A percentile compares a stretch with the other conserved stretches of the same genome.
Conservation (phyloP, 2,329 filamentous ascomycete genomes). For the Arthroderma sp. region DNA sequence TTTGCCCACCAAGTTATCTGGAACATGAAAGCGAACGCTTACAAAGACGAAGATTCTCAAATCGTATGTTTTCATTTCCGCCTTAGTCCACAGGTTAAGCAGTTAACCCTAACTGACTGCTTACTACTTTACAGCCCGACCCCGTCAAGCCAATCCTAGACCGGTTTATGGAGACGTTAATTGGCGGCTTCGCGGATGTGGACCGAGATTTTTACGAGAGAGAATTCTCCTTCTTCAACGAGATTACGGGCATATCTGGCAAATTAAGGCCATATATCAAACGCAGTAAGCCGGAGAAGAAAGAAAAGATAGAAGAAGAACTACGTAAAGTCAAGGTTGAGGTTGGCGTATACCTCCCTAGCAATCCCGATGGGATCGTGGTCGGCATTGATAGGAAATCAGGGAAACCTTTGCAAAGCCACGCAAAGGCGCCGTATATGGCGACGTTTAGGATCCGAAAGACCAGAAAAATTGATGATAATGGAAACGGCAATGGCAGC, state of each 20-base stretch:
- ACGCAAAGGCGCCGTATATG: conserved; percentile 98
- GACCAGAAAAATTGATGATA: conserved; percentile 37
- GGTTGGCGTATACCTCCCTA: conserved; percentile 90
- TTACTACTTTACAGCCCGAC: conserved; percentile 49
- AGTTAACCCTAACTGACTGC: neutral
- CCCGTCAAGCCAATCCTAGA: conserved; percentile 87
- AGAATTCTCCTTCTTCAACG: conserved; percentile 96
- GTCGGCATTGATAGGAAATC: conserved; percentile 97
- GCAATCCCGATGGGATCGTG: conserved; percentile 92
- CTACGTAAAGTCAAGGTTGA: conserved; percentile 94
- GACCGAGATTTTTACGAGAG: conserved; percentile 83
- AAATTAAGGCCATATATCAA: conserved; percentile 93
- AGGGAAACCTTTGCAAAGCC: conserved; percentile 90
- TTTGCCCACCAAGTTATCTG: conserved; percentile 99
- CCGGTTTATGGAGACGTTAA: conserved; percentile 71
- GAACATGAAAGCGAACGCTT: conserved; percentile 99
- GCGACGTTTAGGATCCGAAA: conserved; percentile 96
- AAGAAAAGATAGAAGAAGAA: conserved; percentile 97
- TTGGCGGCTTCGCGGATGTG: conserved; percentile 62
- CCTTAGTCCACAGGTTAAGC: too few species aligned
- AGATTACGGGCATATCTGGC: conserved; percentile 88
- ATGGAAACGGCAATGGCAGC: conserved; percentile 42
- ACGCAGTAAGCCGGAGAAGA: conserved; percentile 86
- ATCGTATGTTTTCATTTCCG: conserved; percentile 42
- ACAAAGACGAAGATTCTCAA: conserved; percentile 87